Evolutionary conservation across 306 rosid species (phyloP).

Genomic region (Lablab purpureus): DNA sequence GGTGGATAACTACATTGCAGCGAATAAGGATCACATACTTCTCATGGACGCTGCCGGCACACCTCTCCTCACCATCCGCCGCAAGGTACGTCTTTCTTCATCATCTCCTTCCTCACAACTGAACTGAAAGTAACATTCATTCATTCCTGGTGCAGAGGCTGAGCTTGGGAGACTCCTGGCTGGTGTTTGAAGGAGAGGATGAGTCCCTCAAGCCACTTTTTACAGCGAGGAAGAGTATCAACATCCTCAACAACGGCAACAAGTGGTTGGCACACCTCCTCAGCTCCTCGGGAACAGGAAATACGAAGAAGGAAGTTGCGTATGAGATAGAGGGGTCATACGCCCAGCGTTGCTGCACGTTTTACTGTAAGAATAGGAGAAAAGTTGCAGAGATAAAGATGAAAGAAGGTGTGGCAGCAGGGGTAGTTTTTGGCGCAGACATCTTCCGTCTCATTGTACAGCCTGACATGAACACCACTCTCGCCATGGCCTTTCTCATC

Average conservation of each 20-base stretch:
- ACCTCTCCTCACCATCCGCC: conserved; percentile 80
- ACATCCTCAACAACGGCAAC: conserved; percentile 51
- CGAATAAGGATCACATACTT: conserved; percentile 60
- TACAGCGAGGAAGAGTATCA: conserved; percentile 55
- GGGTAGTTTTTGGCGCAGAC: conserved; percentile 69
- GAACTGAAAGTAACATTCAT: too few relatives aligned
- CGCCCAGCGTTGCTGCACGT: conserved; percentile 61
- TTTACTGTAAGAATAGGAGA: conserved; percentile 60
- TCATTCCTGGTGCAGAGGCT: conserved; percentile 51
- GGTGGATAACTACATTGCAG: conserved; percentile 71
- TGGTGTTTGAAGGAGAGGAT: conserved; percentile 69
- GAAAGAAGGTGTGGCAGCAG: conserved; percentile 62
- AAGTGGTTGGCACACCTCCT: conserved; percentile 62
- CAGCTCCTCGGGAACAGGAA: background rate
- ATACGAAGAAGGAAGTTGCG: conserved; percentile 19
- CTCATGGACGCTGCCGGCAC: conserved; percentile 84
- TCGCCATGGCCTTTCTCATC: conserved; percentile 75
- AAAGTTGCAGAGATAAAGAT: conserved; percentile 74
- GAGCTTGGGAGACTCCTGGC: conserved; percentile 73
- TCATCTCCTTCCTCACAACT: too few relatives aligned
- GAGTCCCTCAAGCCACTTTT: conserved; percentile 49
- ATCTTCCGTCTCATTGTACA: conserved; percentile 71
- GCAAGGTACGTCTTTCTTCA: conserved; percentile 44
- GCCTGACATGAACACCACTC: conserved; percentile 62
- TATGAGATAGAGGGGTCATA: conserved; percentile 77